These are phyloP conservation scores for Hylodesmum podocarpum DNA, from an alignment of 306 rosid species.

Conservation along the genomic window DNA sequence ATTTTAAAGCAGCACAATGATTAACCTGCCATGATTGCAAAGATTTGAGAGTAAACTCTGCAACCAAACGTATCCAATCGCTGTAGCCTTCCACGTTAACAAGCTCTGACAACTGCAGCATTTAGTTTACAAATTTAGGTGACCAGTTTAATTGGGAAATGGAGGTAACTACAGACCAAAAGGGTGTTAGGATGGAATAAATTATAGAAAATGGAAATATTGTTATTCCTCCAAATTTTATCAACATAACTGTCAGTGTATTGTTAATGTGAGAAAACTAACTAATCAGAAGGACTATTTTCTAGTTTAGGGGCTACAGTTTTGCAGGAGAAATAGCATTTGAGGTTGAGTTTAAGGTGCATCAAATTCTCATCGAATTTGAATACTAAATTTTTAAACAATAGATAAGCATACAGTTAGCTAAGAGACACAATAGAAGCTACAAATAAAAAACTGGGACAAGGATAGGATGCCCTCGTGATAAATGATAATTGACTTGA, in stretches of 20 bases:
- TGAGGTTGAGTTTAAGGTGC: not conserved
- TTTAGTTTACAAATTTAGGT: slow-evolving; percentile 31
- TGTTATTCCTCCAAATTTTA: not conserved
- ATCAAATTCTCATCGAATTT: not conserved
- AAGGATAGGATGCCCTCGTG: not conserved
- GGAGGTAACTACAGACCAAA: not conserved
- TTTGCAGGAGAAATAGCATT: slow-evolving; percentile 4
- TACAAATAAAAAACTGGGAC: not conserved
- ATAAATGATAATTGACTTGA: not conserved
- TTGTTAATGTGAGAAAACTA: not conserved
- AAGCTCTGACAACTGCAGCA: slow-evolving; percentile 85
- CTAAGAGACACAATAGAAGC: not conserved
- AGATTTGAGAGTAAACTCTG: slow-evolving; percentile 95
- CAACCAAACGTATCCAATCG: slow-evolving; percentile 97
- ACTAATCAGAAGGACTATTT: not conserved
- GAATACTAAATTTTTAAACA: not conserved
- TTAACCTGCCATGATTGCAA: slow-evolving; percentile 98
- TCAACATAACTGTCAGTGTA: not conserved
- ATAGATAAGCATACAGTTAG: not conserved
- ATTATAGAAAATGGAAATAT: slow-evolving; percentile 10
- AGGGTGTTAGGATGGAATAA: not conserved
- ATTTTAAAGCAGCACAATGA: slow-evolving; percentile 17
- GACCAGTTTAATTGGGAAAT: not conserved
- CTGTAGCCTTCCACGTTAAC: slow-evolving; percentile 97
- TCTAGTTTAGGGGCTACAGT: slow-evolving; percentile 1